Evolutionary conservation across 2,329 filamentous ascomycete species (phyloP), one percentile per base, ranked within the genome.

Genomic region (Cucurbitaria berberidis): DNA sequence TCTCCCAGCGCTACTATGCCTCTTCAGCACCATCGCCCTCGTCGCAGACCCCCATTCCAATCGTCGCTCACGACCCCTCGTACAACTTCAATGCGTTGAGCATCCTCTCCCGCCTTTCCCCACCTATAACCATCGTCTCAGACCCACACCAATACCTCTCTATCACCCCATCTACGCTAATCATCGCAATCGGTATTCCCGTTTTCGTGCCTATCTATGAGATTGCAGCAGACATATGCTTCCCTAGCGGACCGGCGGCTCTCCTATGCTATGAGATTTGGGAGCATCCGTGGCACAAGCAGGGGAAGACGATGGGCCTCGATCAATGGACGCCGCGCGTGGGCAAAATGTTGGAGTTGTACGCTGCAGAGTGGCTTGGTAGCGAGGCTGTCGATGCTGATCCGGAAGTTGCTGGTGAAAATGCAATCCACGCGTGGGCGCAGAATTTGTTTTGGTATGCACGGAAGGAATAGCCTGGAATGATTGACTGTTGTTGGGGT

Each of bases 131-230:
- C 13, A 24, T 59, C 1, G 50, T 55, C n/a, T 48, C 50, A 1
- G 42, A 48, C 15, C 55, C 53, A 1, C 42, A 57, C 32, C 39
- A 57, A 16, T 55, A 52, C 34, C 45, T 55, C 41, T 16, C 45
- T 15, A 54, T 61, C 16, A 49, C 26, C 1, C 24, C 50, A 3
- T 38, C 44, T 24, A 57, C 56, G 5, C 42, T 57, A 1, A 36
- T 55, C 1, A 21, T 62, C 0, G 16, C 9, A 8, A 27, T 53
- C 11, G 13, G 29, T 18, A 13, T 16, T 0, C 53, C 40, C 1
- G 1, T 9, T 0, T 18, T 13, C 5, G 9, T 46, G 7, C 48
- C 48, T 0, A 19, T 38, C 8, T 36, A 30, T 10, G 38, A 51
- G 5, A 48, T 57, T 6, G 39, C 42, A 11, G 53, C 53, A 0